A percentile compares a stretch with the other conserved stretches of the same genome.
phyloP scores from a whole-genome alignment of 139 green algal genomes.

The Chlorella sp. region DNA sequence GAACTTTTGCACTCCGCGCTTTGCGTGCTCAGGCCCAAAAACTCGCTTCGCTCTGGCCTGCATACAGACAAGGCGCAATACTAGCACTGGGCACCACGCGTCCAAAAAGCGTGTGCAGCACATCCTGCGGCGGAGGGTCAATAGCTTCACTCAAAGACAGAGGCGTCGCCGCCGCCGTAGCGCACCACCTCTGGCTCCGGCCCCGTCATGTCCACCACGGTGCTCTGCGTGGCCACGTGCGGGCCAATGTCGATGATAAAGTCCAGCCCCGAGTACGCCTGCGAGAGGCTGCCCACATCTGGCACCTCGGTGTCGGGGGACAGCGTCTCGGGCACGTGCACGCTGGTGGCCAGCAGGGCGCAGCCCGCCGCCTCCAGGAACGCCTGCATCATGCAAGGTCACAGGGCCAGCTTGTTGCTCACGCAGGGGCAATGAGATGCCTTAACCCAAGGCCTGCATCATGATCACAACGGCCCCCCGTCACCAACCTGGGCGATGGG shows the following conservation, averaged over 20 bases:
- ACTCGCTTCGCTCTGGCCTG: too few species aligned
- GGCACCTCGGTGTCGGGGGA: conserved; percentile 40
- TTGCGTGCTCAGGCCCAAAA: too few species aligned
- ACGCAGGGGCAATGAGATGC: neutral
- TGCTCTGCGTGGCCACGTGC: conserved; percentile 45
- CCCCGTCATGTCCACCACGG: conserved; percentile 70
- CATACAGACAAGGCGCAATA: too few species aligned
- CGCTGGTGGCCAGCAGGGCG: conserved; percentile 69
- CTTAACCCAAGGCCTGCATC: neutral
- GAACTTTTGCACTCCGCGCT: too few species aligned
- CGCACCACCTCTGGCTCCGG: conserved; percentile 54
- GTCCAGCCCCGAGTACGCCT: conserved; percentile 67
- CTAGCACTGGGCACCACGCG: too few species aligned
- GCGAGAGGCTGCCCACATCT: conserved; percentile 61
- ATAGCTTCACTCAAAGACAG: conserved; percentile 32
- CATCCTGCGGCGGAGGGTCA: neutral
- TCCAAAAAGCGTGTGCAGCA: neutral
- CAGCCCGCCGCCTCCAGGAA: conserved; percentile 55
- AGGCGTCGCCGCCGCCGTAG: conserved; percentile 58
- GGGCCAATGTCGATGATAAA: conserved; percentile 76
- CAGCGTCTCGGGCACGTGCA: conserved; percentile 45
- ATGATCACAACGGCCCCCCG: neutral
- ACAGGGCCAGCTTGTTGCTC: neutral
- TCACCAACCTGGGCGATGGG: conserved; percentile 19
- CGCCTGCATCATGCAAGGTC: conserved; percentile 9